Evolutionary conservation across 23 red algal genomes (phyloP).

Genomic region (Gracilaria caudata): DNA sequence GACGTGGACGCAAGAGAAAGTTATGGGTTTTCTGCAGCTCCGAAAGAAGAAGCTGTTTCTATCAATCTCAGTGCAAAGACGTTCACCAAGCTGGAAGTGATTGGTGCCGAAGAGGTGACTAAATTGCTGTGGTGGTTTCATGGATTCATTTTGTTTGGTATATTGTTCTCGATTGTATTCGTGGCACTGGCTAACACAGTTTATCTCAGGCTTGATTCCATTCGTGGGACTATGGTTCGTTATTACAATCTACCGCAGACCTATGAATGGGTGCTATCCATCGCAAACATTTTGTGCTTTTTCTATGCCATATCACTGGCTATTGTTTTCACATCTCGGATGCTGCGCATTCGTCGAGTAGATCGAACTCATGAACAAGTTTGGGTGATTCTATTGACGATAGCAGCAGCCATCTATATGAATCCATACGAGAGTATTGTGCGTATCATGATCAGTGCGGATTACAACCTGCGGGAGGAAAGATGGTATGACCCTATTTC

Average conservation of each 20-base stretch:
- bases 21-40: slow-evolving; percentile 16
- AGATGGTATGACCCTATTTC: slow-evolving; percentile 61
- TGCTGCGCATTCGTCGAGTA: slow-evolving; percentile 42
- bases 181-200: slow-evolving; percentile 64
- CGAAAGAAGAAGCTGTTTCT: slow-evolving; percentile 59
- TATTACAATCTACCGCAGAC: slow-evolving; percentile 52
- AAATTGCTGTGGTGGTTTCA: slow-evolving; percentile 61
- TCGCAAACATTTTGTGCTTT: slow-evolving; percentile 68
- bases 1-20: not conserved
- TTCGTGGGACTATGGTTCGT: slow-evolving; percentile 30
- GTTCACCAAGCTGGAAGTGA: slow-evolving; percentile 69
- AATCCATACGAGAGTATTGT: slow-evolving; percentile 74
- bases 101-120: slow-evolving; percentile 56
- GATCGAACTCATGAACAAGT: slow-evolving; percentile 72
- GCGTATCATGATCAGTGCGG: slow-evolving; percentile 44
- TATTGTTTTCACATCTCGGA: slow-evolving; percentile 61
- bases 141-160: slow-evolving; percentile 52
- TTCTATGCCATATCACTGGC: slow-evolving; percentile 43
- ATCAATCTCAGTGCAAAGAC: slow-evolving; percentile 52
- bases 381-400: slow-evolving; percentile 72
- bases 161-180: slow-evolving; percentile 66
- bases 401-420: slow-evolving; percentile 58
- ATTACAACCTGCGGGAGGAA: slow-evolving; percentile 36
- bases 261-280: slow-evolving; percentile 46
- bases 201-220: slow-evolving; percentile 42